These are phyloP conservation scores for Lathyrus oleraceus DNA, from an alignment of 306 rosid species.

Conservation along the genomic window DNA sequence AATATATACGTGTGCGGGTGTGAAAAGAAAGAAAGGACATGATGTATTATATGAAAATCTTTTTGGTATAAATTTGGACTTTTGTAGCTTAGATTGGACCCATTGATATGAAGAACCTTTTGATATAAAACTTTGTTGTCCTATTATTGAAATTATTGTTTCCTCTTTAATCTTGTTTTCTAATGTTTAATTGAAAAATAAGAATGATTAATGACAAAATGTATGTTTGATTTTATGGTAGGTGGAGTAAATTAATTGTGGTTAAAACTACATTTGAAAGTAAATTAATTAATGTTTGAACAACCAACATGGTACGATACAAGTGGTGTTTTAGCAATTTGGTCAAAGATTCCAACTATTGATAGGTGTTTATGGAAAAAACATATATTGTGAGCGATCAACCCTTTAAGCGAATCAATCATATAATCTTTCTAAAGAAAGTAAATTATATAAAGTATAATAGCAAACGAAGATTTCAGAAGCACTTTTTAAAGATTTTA, in stretches of 20 bases:
- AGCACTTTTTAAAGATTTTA: too few species aligned
- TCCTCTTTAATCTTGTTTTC: background rate
- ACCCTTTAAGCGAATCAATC: too few species aligned
- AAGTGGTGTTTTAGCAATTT: too few species aligned
- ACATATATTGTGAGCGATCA: too few species aligned
- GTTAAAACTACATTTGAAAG: background rate
- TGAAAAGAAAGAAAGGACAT: slow-evolving; percentile 22
- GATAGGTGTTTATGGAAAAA: too few species aligned
- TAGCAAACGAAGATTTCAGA: too few species aligned
- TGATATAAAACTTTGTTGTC: too few species aligned
- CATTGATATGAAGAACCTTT: too few species aligned
- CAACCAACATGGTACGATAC: too few species aligned
- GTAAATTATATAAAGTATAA: too few species aligned
- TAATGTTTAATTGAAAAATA: background rate
- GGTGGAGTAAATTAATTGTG: background rate
- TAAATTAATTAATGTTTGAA: background rate
- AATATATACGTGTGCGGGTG: slow-evolving; percentile 26
- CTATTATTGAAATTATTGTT: background rate
- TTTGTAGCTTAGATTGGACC: slow-evolving; percentile 34
- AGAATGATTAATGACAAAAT: background rate
- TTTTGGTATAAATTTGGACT: slow-evolving; percentile 22
- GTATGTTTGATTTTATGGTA: background rate
- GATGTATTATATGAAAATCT: slow-evolving; percentile 18
- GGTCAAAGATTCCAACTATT: too few species aligned
- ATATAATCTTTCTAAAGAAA: too few species aligned